phyloP scores from a whole-genome alignment of 164 flowering plant genomes.

The Vitis rupestris region DNA sequence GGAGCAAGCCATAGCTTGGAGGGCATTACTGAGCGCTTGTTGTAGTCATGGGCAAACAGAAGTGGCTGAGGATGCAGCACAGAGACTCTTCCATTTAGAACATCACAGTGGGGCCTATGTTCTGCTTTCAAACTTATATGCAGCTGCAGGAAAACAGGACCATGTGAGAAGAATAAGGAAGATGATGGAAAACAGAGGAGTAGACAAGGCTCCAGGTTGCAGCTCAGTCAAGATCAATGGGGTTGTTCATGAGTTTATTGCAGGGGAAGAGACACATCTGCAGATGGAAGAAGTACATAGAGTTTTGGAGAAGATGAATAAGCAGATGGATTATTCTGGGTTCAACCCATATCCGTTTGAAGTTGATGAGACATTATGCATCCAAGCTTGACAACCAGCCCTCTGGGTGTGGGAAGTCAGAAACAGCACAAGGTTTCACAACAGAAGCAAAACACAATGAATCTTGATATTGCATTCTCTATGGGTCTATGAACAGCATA shows the following conservation, averaged over 20 bases:
- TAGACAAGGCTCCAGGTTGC: conserved; percentile 65
- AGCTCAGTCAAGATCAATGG: conserved; percentile 62
- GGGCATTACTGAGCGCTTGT: conserved; percentile 61
- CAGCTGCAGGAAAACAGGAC: conserved; percentile 43
- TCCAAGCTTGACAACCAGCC: too few species aligned
- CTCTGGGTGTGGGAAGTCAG: too few species aligned
- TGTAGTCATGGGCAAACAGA: conserved; percentile 33
- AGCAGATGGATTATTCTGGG: conserved; percentile 23
- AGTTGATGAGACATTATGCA: too few species aligned
- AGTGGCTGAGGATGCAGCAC: conserved; percentile 49
- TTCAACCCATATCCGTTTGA: neutral
- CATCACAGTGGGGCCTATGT: conserved; percentile 59
- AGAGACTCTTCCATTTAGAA: conserved; percentile 43
- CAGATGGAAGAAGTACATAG: conserved; percentile 32
- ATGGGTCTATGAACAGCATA: too few species aligned
- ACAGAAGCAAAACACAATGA: too few species aligned
- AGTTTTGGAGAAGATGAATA: conserved; percentile 33
- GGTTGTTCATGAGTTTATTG: conserved; percentile 59
- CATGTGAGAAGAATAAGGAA: conserved; percentile 40
- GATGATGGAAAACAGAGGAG: conserved; percentile 45
- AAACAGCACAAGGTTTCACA: too few species aligned
- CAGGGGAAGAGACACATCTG: conserved; percentile 60
- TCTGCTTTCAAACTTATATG: conserved; percentile 57
- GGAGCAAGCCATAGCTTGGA: conserved; percentile 63
- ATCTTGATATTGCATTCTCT: too few species aligned